A percentile compares a stretch with the other conserved stretches of the same genome.
Evolutionary conservation across 2,329 filamentous ascomycete genomes (phyloP).

Genomic region (Graphium sp.): DNA sequence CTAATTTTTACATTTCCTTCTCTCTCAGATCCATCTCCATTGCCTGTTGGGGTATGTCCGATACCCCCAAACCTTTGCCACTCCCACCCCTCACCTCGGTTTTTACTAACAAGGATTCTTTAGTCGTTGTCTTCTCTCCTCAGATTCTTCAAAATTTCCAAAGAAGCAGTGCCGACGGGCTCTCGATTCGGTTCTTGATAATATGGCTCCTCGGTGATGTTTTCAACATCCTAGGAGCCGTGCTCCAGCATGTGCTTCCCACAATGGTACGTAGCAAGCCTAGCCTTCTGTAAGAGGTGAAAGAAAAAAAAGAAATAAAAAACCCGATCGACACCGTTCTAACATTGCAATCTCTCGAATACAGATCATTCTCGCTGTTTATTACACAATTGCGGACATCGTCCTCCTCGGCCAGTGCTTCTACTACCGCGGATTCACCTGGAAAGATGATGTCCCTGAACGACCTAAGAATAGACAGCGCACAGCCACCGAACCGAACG

Average conservation of each 20-base stretch:
- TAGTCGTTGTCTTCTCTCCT: conserved; percentile 85
- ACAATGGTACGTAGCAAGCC: conserved; percentile 50
- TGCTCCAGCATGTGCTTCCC: conserved; percentile 78
- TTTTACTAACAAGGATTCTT: conserved; percentile 3
- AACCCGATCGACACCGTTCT: not conserved
- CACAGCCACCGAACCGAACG: conserved; percentile 20
- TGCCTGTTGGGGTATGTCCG: conserved; percentile 58
- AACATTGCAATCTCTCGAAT: conserved; percentile 3
- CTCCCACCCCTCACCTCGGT: not conserved
- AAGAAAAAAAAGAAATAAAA: no score
- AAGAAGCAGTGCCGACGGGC: conserved; percentile 66
- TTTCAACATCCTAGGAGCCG: conserved; percentile 89
- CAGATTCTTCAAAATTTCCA: conserved; percentile 95
- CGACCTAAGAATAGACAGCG: no score
- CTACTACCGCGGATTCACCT: conserved; percentile 80
- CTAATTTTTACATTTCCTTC: conserved; percentile 1
- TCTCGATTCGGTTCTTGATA: conserved; percentile 82
- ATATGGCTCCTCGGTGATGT: conserved; percentile 90
- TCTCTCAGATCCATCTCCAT: conserved; percentile 70
- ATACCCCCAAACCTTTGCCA: not conserved
- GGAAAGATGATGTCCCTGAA: conserved; percentile 33
- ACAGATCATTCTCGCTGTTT: conserved; percentile 74
- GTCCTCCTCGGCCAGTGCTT: conserved; percentile 82
- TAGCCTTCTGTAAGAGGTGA: no score
- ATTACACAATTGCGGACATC: conserved; percentile 84